Evolutionary conservation across 2,329 filamentous ascomycete genomes (phyloP), one percentile per base, ranked within the genome.

Genomic region (Colletotrichum aenigma): DNA sequence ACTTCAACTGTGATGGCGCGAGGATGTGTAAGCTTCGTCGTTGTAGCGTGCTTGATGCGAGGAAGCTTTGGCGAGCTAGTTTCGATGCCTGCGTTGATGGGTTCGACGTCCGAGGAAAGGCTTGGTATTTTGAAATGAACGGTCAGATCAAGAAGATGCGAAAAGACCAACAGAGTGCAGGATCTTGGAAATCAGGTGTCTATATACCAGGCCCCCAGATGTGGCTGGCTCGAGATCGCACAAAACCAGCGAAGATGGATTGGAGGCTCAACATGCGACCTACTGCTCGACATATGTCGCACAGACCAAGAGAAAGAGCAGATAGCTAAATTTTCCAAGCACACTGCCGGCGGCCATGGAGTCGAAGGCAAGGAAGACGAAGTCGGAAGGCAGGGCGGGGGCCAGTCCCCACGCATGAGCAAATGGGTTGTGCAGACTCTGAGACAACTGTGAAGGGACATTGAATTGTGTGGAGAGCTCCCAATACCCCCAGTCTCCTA

Each of bases 381-480:
- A 75, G n/a, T 75, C 78, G 78, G 77, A 77, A 78, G 72, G 66
- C 68, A 70, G 65, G 72, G 71, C 71, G 76, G 79, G 78, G 77
- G 48, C 32, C n/a, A 52, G 26, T 74, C 74, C 78, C 80, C 64
- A 79, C 79, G 79, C 79, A 78, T 79, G 77, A 79, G 77, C 77
- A 77, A 79, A 80, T 78, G 77, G 81, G 85, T 87, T 79, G 86
- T 79, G 86, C 85, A 87, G 83, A 83, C 79, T 79, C 83, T 85
- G 84, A 87, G 86, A 86, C 85, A 86, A 82, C 81, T 81, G 82
- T 81, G 81, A 80, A 83, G 80, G 79, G 79, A 81, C 81, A 82
- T 82, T 83, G 80, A 79, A 80, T 81, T 80, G 80, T 83, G 84
- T 80, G 82, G 81, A 81, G 79, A 81, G 79, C 75, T 80, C n/a